Percentiles rank a stretch among this genome's conserved stretches.
These are phyloP conservation scores for Botrytis sinoallii DNA, from an alignment of 2,329 filamentous ascomycete species.

Conservation along the genomic window DNA sequence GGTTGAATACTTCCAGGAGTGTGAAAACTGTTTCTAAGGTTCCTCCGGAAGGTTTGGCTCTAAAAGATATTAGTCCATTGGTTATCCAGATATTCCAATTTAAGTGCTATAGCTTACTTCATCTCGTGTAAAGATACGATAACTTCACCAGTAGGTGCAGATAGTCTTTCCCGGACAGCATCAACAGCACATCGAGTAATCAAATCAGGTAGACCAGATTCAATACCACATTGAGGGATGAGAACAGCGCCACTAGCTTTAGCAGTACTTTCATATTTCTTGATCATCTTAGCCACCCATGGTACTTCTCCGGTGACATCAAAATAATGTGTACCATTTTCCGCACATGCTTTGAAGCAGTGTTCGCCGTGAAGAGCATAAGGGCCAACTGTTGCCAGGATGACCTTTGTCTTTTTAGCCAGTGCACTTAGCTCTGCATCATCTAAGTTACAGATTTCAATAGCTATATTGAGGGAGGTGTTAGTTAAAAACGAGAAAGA, in stretches of 20 bases:
- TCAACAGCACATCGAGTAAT: constrained; percentile 51
- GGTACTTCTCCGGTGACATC: constrained; percentile 61
- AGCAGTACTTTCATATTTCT: constrained; percentile 54
- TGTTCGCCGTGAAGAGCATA: constrained; percentile 55
- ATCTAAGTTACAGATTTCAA: constrained; percentile 52
- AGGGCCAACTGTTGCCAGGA: constrained; percentile 59
- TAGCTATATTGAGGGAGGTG: constrained; percentile 38
- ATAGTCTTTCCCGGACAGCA: constrained; percentile 49
- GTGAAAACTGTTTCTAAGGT: constrained; percentile 65
- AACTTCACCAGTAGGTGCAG: constrained; percentile 51
- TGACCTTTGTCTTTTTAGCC: constrained; percentile 53
- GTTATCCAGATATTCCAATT: neutral
- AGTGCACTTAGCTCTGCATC: constrained; percentile 47
- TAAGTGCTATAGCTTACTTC: constrained; percentile 35
- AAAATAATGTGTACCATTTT: constrained; percentile 61
- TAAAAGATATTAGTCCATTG: constrained; percentile 33
- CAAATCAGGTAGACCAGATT: constrained; percentile 61
- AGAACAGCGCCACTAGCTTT: constrained; percentile 55
- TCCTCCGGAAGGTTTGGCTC: constrained; percentile 57
- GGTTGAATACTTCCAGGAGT: constrained; percentile 51
- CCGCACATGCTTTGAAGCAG: constrained; percentile 59
- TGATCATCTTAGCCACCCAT: constrained; percentile 58
- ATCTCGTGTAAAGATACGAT: constrained; percentile 49
- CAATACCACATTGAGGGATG: constrained; percentile 60
- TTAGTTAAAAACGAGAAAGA: neutral